Evolutionary conservation across 768 basidiomycete genomes (phyloP).

Genomic region (Lentinus tigrinus): DNA sequence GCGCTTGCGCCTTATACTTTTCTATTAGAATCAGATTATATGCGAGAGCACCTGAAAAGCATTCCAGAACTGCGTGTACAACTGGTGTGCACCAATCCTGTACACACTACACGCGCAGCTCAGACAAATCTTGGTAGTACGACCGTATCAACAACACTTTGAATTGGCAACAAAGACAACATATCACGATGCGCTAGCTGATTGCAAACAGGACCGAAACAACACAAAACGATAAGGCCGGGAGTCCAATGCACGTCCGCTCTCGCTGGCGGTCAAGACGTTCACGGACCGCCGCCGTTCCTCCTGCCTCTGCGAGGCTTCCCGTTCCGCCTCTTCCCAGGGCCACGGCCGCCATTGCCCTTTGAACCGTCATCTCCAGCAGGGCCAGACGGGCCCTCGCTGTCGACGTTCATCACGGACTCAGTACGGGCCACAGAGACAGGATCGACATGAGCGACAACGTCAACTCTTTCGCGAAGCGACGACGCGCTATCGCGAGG

Average conservation of each 20-base stretch:
- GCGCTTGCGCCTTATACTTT: too few relatives aligned
- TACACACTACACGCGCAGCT: not conserved
- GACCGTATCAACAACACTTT: not conserved
- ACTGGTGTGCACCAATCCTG: not conserved
- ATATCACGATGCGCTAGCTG: conserved; percentile 3
- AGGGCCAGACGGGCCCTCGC: not conserved
- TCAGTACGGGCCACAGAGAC: not conserved
- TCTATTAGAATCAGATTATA: too few relatives aligned
- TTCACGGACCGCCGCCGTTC: not conserved
- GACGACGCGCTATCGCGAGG: conserved; percentile 22
- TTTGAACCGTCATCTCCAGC: conserved; percentile 2
- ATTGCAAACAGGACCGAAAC: conserved; percentile 2
- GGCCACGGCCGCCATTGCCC: not conserved
- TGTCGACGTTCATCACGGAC: conserved; percentile 10
- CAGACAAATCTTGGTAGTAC: not conserved
- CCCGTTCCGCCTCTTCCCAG: conserved; percentile 2
- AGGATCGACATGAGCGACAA: conserved; percentile 27
- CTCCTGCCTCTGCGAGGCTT: conserved; percentile 9
- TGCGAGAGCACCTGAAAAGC: too few relatives aligned
- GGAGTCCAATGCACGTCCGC: not conserved
- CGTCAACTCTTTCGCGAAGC: conserved; percentile 39
- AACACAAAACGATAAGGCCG: not conserved
- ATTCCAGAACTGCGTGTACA: too few relatives aligned
- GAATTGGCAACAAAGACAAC: conserved; percentile 7
- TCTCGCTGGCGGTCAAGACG: not conserved